Evolutionary conservation across 2,329 filamentous ascomycete genomes (phyloP).

Genomic region (Aspergillus niger): DNA sequence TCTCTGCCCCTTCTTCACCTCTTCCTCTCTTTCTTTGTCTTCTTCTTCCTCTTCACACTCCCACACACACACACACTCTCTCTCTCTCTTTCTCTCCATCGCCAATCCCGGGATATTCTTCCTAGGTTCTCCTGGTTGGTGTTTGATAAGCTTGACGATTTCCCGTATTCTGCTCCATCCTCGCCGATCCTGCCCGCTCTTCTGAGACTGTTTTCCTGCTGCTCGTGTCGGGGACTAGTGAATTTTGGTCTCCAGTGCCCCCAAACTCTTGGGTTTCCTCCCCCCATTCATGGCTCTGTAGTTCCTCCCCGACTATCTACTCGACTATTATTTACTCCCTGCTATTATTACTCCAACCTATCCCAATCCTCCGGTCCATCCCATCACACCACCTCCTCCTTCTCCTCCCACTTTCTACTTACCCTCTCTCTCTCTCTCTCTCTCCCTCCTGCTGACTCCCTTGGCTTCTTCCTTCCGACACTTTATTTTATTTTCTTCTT

Average conservation of each 20-base stretch:
- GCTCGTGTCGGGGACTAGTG: neutral
- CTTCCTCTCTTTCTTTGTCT: neutral
- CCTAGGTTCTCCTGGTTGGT: conserved; percentile 3
- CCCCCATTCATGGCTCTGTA: neutral
- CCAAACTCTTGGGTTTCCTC: neutral
- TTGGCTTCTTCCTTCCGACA: neutral
- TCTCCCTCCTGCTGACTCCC: neutral
- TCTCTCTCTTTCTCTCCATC: conserved; percentile 14
- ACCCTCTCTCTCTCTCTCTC: neutral
- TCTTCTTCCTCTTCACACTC: conserved; percentile 1
- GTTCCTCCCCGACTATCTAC: neutral
- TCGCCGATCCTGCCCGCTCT: neutral
- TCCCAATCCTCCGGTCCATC: too few species aligned
- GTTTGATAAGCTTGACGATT: conserved; percentile 11
- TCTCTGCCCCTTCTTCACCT: neutral
- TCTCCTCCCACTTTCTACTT: neutral
- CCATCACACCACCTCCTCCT: neutral
- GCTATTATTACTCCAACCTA: too few species aligned
- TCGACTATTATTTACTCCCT: too few species aligned
- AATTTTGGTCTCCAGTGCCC: neutral
- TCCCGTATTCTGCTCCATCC: conserved; percentile 7
- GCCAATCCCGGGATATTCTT: neutral
- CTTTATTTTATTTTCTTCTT: neutral
- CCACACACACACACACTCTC: too few species aligned
- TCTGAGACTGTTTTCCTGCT: neutral